phyloP scores from a whole-genome alignment of 2,329 filamentous ascomycete species.

The Thielaviopsis ethacetica region DNA sequence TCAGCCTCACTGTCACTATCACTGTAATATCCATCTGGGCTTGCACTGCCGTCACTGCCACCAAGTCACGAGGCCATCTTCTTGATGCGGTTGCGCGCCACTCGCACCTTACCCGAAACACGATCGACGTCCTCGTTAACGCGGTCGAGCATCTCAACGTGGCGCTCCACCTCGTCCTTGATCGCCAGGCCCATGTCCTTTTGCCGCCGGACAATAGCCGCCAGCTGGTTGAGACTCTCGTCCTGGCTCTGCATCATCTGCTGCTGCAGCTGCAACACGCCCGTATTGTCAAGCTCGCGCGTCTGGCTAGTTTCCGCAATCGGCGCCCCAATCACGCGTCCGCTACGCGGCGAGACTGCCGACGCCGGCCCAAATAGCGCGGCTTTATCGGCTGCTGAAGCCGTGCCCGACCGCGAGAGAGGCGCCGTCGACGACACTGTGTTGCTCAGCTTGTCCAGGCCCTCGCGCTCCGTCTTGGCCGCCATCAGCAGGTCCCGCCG shows the following conservation, averaged over 20 bases:
- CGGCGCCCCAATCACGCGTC: slow-evolving; percentile 55
- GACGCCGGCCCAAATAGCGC: slow-evolving; percentile 28
- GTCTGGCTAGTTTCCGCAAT: slow-evolving; percentile 61
- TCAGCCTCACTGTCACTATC: background rate
- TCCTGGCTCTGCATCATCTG: slow-evolving; percentile 64
- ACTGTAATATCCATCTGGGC: background rate
- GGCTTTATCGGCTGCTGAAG: slow-evolving; percentile 31
- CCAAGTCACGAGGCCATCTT: slow-evolving; percentile 35
- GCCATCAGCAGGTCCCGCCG: slow-evolving; percentile 53
- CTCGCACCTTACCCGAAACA: slow-evolving; percentile 49
- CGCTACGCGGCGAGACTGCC: slow-evolving; percentile 19
- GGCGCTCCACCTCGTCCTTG: slow-evolving; percentile 53
- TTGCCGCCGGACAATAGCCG: slow-evolving; percentile 53
- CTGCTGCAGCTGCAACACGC: slow-evolving; percentile 56
- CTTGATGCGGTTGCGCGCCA: slow-evolving; percentile 56
- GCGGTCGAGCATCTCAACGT: slow-evolving; percentile 53
- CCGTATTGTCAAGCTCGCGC: slow-evolving; percentile 58
- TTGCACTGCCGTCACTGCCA: slow-evolving; percentile 7
- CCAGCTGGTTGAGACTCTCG: slow-evolving; percentile 50
- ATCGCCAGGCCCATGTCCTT: slow-evolving; percentile 66
- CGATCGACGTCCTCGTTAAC: slow-evolving; percentile 51
- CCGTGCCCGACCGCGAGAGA: slow-evolving; percentile 22
- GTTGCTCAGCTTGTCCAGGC: slow-evolving; percentile 55
- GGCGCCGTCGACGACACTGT: slow-evolving; percentile 27
- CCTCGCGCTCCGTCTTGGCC: slow-evolving; percentile 58